These are phyloP conservation scores for Truncatella angustata DNA, from an alignment of 2,329 filamentous ascomycete genomes.

Conservation along the genomic window DNA sequence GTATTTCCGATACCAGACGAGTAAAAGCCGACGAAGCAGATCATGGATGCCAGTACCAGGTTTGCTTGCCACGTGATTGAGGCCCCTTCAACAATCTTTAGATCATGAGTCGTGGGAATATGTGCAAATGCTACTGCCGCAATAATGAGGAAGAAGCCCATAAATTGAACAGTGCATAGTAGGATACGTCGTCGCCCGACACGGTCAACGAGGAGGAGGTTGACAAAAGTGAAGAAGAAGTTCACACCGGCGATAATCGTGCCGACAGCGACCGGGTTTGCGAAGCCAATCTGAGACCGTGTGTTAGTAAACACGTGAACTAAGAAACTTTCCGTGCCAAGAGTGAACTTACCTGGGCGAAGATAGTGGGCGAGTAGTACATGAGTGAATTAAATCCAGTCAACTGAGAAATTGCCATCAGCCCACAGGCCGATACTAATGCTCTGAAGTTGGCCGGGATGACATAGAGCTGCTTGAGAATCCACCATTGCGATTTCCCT, in stretches of 20 bases:
- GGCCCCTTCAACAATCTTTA: neutral
- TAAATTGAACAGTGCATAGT: slow-evolving; percentile 4
- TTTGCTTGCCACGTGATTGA: neutral
- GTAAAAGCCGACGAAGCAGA: slow-evolving; percentile 4
- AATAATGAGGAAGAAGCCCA: slow-evolving; percentile 5
- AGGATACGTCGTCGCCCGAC: slow-evolving; percentile 1
- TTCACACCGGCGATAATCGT: slow-evolving; percentile 6
- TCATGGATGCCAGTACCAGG: slow-evolving; percentile 1
- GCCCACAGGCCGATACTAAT: neutral
- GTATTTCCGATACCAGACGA: slow-evolving; percentile 5
- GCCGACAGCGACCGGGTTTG: slow-evolving; percentile 5
- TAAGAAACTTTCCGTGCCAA: too few relatives aligned
- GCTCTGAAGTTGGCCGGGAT: slow-evolving; percentile 5
- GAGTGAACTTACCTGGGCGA: slow-evolving; percentile 2
- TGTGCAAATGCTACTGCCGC: neutral
- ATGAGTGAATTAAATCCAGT: slow-evolving; percentile 5
- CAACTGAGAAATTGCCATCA: slow-evolving; percentile 6
- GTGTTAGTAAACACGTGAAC: too few relatives aligned
- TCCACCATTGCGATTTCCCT: slow-evolving; percentile 5
- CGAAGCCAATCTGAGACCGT: slow-evolving; percentile 4
- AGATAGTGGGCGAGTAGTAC: slow-evolving; percentile 6
- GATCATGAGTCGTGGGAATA: neutral
- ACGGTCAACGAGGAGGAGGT: neutral
- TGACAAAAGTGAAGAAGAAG: slow-evolving; percentile 9
- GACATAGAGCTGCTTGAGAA: slow-evolving; percentile 6